Percentiles rank a stretch among this genome's conserved stretches.
These are phyloP conservation scores for Floccularia luteovirens DNA, from an alignment of 768 basidiomycete species.

Conservation along the genomic window DNA sequence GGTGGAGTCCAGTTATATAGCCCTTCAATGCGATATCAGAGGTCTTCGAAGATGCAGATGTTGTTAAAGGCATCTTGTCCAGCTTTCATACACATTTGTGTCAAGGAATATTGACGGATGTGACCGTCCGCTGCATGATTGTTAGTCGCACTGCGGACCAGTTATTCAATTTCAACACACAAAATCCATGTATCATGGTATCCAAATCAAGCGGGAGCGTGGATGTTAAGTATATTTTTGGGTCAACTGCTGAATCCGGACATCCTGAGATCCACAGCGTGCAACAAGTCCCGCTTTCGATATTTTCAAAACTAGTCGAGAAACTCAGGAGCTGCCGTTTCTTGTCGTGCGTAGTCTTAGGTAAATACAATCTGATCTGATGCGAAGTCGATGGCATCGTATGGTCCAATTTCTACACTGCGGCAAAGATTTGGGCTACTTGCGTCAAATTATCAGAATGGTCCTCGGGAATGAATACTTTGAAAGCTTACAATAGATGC, in stretches of 20 bases:
- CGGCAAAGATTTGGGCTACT: conserved; percentile 14
- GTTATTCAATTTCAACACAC: conserved; percentile 28
- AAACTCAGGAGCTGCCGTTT: conserved; percentile 8
- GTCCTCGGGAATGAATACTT: conserved; percentile 4
- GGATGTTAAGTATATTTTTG: conserved; percentile 19
- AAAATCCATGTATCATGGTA: conserved; percentile 53
- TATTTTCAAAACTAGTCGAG: not conserved
- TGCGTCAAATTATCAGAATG: conserved; percentile 6
- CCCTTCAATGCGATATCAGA: conserved; percentile 44
- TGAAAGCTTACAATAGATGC: conserved; percentile 3
- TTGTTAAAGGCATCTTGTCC: conserved; percentile 12
- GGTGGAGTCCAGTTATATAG: conserved; percentile 40
- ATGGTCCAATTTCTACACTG: conserved; percentile 10
- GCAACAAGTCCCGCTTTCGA: conserved; percentile 3
- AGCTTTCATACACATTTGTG: conserved; percentile 23
- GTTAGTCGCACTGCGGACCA: conserved; percentile 8
- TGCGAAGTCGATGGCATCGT: conserved; percentile 15
- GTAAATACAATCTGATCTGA: conserved; percentile 11
- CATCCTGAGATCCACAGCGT: conserved; percentile 19
- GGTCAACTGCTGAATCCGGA: conserved; percentile 1
- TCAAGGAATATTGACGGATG: conserved; percentile 38
- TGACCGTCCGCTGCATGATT: conserved; percentile 40
- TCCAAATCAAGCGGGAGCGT: conserved; percentile 52
- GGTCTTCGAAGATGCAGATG: conserved; percentile 19
- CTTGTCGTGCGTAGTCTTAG: conserved; percentile 7